A percentile compares a stretch with the other conserved stretches of the same genome.
Conservation (phyloP, 176 grass and related monocot species). For the Alopecurus myosuroides region DNA sequence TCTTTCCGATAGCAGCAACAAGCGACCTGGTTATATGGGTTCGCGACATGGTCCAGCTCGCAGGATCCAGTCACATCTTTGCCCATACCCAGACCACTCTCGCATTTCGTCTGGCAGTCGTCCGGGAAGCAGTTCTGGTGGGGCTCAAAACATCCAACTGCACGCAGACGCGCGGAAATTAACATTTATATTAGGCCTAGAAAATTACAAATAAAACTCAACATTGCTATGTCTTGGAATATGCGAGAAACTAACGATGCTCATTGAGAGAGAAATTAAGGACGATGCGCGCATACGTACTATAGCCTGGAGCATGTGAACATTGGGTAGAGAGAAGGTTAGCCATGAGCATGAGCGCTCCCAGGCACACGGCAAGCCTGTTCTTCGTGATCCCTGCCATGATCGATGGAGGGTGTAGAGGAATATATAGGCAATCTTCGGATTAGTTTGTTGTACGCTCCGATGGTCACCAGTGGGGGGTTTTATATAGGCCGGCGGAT, state of each 20-base stretch:
- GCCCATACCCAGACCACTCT: background rate
- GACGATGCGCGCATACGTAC: background rate
- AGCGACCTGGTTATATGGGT: background rate
- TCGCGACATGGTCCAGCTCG: background rate
- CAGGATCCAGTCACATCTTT: background rate
- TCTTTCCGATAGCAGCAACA: background rate
- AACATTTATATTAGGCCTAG: no score
- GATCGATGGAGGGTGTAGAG: background rate
- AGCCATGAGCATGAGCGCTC: background rate
- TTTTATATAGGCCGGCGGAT: no score
- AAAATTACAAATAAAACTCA: background rate
- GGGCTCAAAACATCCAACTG: background rate
- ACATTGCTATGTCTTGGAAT: background rate
- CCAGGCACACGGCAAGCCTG: background rate
- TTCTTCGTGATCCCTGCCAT: background rate
- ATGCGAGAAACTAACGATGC: background rate
- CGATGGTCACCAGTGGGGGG: no score
- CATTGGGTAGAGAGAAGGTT: background rate
- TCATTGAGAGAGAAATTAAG: background rate
- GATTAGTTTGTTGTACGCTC: no score
- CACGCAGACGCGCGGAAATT: background rate
- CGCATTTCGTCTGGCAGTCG: background rate
- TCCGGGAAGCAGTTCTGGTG: background rate
- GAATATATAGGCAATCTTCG: no score
- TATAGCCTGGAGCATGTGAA: background rate